phyloP scores from a whole-genome alignment of 805 yeast genomes.

The Candida caryicola region DNA sequence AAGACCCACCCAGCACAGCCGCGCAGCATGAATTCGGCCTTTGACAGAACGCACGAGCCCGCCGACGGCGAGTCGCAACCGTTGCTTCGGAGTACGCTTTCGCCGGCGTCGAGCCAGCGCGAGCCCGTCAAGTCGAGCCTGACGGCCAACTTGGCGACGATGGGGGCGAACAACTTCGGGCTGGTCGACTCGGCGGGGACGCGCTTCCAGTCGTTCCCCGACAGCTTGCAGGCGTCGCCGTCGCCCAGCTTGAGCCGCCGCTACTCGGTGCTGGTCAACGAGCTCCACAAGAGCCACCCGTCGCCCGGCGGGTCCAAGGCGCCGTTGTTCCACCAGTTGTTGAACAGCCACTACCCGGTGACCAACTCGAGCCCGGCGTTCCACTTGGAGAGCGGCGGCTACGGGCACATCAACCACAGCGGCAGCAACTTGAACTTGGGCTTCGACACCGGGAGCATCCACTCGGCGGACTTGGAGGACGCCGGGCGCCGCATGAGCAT shows the following conservation, averaged over 20 bases:
- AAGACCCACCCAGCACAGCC: no score
- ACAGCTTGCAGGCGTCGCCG: neutral
- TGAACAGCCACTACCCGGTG: constrained; percentile 28
- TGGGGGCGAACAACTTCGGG: neutral
- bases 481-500: constrained; percentile 22
- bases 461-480: constrained; percentile 21
- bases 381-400: constrained; percentile 6
- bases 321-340: constrained; percentile 29
- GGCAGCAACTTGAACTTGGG: constrained; percentile 4
- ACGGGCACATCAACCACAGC: constrained; percentile 1
- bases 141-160: neutral
- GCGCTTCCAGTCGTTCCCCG: neutral
- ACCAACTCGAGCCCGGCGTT: constrained; percentile 25
- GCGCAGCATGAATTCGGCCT: neutral
- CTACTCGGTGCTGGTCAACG: constrained; percentile 8
- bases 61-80: neutral
- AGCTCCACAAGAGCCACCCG: constrained; percentile 3
- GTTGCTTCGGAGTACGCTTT: neutral
- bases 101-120: neutral
- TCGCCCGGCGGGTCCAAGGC: neutral
- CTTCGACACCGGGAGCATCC: constrained; percentile 12
- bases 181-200: neutral
- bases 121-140: neutral
- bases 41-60: neutral
- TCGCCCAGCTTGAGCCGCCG: neutral